A percentile compares a stretch with the other conserved stretches of the same genome.
These are phyloP conservation scores for Nepenthes gracilis DNA, from an alignment of 148 eudicot species.

Conservation along the genomic window DNA sequence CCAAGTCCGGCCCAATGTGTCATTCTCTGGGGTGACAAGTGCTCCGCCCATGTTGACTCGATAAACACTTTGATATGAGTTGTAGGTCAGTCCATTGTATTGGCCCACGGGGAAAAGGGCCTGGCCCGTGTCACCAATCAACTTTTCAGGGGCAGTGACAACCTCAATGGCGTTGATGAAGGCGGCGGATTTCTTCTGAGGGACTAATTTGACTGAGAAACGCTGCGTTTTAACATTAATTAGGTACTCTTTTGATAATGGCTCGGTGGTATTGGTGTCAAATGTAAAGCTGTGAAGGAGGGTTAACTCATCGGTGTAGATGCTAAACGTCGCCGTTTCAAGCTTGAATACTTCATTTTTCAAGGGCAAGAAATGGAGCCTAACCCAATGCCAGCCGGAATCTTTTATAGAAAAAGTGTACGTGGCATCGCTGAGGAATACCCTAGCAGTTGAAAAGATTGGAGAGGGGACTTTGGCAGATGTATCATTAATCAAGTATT, in stretches of 20 bases:
- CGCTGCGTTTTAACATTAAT: slow-evolving; percentile 40
- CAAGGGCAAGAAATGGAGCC: slow-evolving; percentile 60
- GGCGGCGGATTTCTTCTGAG: slow-evolving; percentile 39
- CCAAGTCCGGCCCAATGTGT: slow-evolving; percentile 67
- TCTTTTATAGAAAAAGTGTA: slow-evolving; percentile 52
- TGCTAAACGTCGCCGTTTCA: slow-evolving; percentile 39
- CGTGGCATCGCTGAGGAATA: slow-evolving; percentile 48
- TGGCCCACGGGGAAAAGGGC: slow-evolving; percentile 35
- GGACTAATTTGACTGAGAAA: slow-evolving; percentile 35
- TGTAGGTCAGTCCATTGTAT: slow-evolving; percentile 19
- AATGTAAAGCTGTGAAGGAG: slow-evolving; percentile 36
- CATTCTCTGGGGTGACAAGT: slow-evolving; percentile 28
- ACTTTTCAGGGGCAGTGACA: slow-evolving; percentile 47
- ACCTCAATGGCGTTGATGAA: slow-evolving; percentile 71
- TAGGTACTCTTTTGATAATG: slow-evolving; percentile 39
- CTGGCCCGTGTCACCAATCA: slow-evolving; percentile 33
- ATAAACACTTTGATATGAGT: slow-evolving; percentile 32
- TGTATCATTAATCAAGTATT: slow-evolving; percentile 24
- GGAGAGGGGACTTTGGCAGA: slow-evolving; percentile 33
- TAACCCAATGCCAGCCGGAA: slow-evolving; percentile 87
- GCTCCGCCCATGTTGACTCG: slow-evolving; percentile 64
- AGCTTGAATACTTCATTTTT: slow-evolving; percentile 36
- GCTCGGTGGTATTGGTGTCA: slow-evolving; percentile 5
- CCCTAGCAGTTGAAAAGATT: slow-evolving; percentile 41
- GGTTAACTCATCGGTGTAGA: slow-evolving; percentile 38